Conservation (phyloP, 192 early-diverging fungal genomes). For the Mortierella antarctica region DNA sequence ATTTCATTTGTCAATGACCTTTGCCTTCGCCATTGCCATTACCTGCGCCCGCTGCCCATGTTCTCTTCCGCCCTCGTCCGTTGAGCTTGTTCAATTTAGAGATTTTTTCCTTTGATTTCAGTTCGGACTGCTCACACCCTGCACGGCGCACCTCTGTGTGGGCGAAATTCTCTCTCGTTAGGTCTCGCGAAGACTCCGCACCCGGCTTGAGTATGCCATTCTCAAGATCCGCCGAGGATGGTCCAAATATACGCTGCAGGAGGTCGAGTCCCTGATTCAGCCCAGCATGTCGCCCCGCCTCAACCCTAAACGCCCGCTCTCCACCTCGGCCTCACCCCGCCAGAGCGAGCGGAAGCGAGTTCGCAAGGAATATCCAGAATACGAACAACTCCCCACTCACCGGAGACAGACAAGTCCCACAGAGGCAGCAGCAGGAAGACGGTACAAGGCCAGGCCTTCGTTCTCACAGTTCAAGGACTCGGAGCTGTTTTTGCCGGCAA, state of each 20-base stretch:
- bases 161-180: not conserved
- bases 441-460: conserved; percentile 11
- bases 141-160: not conserved
- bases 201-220: conserved; percentile 40
- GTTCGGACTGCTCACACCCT: not conserved
- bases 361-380: conserved; percentile 13
- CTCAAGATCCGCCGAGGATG: conserved; percentile 45
- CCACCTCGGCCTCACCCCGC: not conserved
- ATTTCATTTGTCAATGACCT: not conserved
- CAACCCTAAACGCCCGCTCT: conserved; percentile 3
- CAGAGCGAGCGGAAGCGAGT: conserved; percentile 18
- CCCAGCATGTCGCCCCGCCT: conserved; percentile 6
- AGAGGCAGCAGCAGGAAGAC: not conserved
- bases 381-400: conserved; percentile 5
- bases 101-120: not conserved
- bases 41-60: too few relatives aligned
- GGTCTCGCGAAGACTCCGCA: conserved; percentile 32
- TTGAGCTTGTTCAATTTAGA: not conserved
- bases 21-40: not conserved
- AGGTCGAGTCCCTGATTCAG: conserved; percentile 30
- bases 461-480: conserved; percentile 41
- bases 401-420: not conserved
- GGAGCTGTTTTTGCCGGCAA: conserved; percentile 33
- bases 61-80: not conserved
- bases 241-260: conserved; percentile 43